phyloP scores from a whole-genome alignment of 148 eudicot species.

The Camellia sinensis region DNA sequence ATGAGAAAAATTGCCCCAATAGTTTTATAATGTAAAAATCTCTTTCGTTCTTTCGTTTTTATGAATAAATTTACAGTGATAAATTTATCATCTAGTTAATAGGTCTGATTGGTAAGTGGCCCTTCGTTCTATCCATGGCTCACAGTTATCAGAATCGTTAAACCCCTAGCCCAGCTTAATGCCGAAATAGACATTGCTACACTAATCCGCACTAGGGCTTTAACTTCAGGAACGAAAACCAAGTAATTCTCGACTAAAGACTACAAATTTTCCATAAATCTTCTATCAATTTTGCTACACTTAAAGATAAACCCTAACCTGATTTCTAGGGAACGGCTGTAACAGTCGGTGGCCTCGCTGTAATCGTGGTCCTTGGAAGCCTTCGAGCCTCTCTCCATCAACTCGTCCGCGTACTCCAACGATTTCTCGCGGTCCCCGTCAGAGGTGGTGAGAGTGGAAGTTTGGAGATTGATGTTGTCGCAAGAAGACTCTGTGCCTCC shows the following conservation, averaged over 20 bases:
- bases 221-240: neutral
- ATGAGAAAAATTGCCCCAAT: too few relatives aligned
- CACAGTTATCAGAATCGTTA: neutral
- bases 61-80: too few relatives aligned
- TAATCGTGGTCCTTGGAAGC: conserved; percentile 62
- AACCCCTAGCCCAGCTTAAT: neutral
- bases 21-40: too few relatives aligned
- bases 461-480: conserved; percentile 32
- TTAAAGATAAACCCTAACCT: conserved; percentile 39
- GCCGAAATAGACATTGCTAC: neutral
- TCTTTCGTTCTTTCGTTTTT: too few relatives aligned
- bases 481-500: conserved; percentile 52
- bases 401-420: conserved; percentile 60
- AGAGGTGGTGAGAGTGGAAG: conserved; percentile 27
- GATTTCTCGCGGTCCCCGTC: conserved; percentile 39
- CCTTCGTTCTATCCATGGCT: neutral
- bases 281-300: neutral
- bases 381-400: conserved; percentile 52
- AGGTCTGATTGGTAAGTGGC: too few relatives aligned
- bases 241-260: neutral
- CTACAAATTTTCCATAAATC: neutral
- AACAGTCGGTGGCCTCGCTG: conserved; percentile 72
- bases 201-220: neutral
- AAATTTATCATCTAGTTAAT: too few relatives aligned
- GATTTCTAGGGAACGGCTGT: conserved; percentile 95